Conservation (phyloP, 2,329 filamentous ascomycete species). For the Magnaporthales sp. region DNA sequence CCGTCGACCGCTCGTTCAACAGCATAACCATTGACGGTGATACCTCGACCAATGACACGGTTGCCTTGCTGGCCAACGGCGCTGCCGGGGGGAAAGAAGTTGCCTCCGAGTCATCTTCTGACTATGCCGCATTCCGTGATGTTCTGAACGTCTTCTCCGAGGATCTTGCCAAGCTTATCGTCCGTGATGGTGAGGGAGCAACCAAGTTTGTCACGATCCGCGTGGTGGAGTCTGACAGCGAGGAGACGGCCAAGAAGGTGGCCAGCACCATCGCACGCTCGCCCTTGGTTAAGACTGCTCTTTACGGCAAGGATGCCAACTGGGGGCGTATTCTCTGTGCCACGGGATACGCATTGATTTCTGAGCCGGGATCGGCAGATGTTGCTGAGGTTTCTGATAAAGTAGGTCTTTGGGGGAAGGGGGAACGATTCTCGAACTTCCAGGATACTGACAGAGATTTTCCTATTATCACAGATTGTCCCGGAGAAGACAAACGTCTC, state of each 20-base stretch:
- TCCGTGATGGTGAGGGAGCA: slow-evolving; percentile 86
- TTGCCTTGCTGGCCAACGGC: slow-evolving; percentile 91
- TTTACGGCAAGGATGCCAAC: slow-evolving; percentile 96
- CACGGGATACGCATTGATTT: slow-evolving; percentile 69
- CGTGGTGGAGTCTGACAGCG: slow-evolving; percentile 63
- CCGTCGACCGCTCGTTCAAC: slow-evolving; percentile 85
- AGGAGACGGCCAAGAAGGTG: slow-evolving; percentile 66
- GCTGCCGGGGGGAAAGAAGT: slow-evolving; percentile 69
- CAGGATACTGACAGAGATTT: not conserved
- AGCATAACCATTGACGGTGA: slow-evolving; percentile 95
- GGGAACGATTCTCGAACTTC: not conserved
- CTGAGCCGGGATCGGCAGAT: slow-evolving; percentile 49
- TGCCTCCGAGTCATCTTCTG: slow-evolving; percentile 40
- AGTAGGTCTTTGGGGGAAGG: not conserved
- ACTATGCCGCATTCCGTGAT: slow-evolving; percentile 62
- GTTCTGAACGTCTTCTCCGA: slow-evolving; percentile 71
- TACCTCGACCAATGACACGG: slow-evolving; percentile 94
- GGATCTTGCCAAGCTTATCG: slow-evolving; percentile 83
- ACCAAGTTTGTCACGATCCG: slow-evolving; percentile 96
- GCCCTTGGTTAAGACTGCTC: slow-evolving; percentile 90
- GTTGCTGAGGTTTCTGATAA: slow-evolving; percentile 34
- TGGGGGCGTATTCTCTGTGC: slow-evolving; percentile 97
- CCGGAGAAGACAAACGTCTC: slow-evolving; percentile 69
- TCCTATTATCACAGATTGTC: slow-evolving; percentile 32
- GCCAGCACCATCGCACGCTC: slow-evolving; percentile 85